Conservation (phyloP, 257 asterid genomes). For the Penstemon davidsonii region DNA sequence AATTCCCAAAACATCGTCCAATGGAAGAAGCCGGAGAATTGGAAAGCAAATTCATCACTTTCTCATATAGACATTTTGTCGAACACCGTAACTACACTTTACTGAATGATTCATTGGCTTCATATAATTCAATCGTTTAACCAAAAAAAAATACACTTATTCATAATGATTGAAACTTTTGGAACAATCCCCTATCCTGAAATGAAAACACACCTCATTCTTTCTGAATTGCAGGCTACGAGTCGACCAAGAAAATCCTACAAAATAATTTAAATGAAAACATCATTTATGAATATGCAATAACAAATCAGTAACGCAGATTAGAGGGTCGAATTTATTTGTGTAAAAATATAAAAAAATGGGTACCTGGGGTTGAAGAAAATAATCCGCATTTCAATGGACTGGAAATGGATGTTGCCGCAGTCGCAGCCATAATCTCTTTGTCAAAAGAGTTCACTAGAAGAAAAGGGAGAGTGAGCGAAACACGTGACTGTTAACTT, state of each 20-base stretch:
- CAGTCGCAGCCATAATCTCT: slow-evolving; percentile 40
- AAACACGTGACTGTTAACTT: no score
- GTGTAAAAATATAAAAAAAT: neutral
- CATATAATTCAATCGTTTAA: neutral
- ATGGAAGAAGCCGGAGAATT: neutral
- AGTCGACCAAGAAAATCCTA: slow-evolving; percentile 36
- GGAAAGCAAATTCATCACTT: slow-evolving; percentile 1
- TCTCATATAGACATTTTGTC: slow-evolving; percentile 44
- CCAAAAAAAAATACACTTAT: neutral
- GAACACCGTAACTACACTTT: slow-evolving; percentile 40
- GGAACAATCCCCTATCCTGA: neutral
- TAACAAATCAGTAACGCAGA: neutral
- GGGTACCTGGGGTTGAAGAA: slow-evolving; percentile 41
- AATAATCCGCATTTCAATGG: slow-evolving; percentile 40
- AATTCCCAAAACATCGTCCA: neutral
- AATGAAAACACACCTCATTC: slow-evolving; percentile 49
- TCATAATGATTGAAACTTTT: neutral
- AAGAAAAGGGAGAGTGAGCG: no score
- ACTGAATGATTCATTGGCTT: neutral
- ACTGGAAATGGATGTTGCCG: slow-evolving; percentile 37
- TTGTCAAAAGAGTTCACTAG: neutral
- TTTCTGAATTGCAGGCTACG: slow-evolving; percentile 40
- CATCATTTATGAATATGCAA: neutral
- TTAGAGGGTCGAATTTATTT: no score
- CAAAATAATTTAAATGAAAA: neutral